Percentiles rank a stretch among this genome's conserved stretches.
Conservation (phyloP, 306 rosid genomes). For the Erythrophleum fordii region DNA sequence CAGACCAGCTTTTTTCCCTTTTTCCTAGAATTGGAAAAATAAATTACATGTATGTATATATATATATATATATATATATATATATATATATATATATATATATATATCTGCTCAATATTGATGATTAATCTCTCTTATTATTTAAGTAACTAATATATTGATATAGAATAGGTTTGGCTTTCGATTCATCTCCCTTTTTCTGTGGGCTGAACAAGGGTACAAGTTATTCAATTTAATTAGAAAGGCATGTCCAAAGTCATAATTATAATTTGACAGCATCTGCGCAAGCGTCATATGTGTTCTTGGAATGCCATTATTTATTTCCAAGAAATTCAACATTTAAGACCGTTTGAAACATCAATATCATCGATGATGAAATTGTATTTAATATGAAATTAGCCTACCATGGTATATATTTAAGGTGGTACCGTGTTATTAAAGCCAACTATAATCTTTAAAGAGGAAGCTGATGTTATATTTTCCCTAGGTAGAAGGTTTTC, state of each 20-base stretch:
- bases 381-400: constrained; percentile 39
- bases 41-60: neutral
- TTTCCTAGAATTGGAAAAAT: constrained; percentile 10
- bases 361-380: constrained; percentile 33
- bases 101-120: neutral
- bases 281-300: constrained; percentile 34
- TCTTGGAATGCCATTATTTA: constrained; percentile 14
- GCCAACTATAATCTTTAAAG: constrained; percentile 44
- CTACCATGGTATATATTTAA: constrained; percentile 35
- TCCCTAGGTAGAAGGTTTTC: constrained; percentile 40
- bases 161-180: neutral
- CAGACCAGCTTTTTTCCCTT: constrained; percentile 9
- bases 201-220: constrained; percentile 29
- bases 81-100: too few species aligned
- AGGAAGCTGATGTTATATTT: constrained; percentile 39
- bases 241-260: constrained; percentile 37
- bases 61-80: too few species aligned
- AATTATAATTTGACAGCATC: constrained; percentile 44
- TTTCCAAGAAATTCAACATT: constrained; percentile 16
- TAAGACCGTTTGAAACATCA: constrained; percentile 29
- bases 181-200: neutral
- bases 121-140: constrained; percentile 36
- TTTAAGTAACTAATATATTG: neutral
- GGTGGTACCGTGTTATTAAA: constrained; percentile 42
- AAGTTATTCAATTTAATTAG: constrained; percentile 39